These are phyloP conservation scores for Diaporthe sp. DNA, from an alignment of 2,329 filamentous ascomycete genomes.

Conservation along the genomic window DNA sequence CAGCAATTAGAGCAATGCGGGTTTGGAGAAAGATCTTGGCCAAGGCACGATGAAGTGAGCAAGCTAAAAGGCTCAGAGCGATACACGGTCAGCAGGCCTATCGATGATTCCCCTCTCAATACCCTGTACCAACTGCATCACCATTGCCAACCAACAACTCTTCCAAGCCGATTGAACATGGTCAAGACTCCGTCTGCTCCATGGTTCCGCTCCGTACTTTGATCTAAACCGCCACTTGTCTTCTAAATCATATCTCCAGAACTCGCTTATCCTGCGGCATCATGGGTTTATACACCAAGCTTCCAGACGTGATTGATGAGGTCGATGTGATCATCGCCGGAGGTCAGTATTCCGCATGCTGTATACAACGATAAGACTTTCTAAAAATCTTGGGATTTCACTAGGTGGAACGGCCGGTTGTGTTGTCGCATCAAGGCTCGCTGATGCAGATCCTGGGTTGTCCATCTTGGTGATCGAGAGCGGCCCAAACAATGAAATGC, in stretches of 20 bases:
- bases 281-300: conserved; percentile 38
- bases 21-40: neutral
- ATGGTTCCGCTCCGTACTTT: neutral
- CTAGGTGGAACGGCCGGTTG: conserved; percentile 62
- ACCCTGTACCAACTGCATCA: neutral
- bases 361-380: neutral
- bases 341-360: conserved; percentile 46
- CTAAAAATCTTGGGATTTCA: neutral
- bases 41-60: neutral
- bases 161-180: neutral
- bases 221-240: neutral
- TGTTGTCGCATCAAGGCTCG: conserved; percentile 62
- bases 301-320: conserved; percentile 51
- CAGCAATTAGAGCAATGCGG: neutral
- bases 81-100: neutral
- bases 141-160: neutral
- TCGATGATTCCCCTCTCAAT: neutral
- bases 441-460: conserved; percentile 61
- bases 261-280: neutral
- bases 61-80: neutral
- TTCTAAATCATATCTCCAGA: neutral
- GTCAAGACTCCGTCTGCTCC: neutral
- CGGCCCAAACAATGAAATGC: conserved; percentile 64
- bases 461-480: conserved; percentile 66
- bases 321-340: conserved; percentile 66